phyloP scores from a whole-genome alignment of 2,329 filamentous ascomycete genomes.

The Neofusicoccum umdonicola region DNA sequence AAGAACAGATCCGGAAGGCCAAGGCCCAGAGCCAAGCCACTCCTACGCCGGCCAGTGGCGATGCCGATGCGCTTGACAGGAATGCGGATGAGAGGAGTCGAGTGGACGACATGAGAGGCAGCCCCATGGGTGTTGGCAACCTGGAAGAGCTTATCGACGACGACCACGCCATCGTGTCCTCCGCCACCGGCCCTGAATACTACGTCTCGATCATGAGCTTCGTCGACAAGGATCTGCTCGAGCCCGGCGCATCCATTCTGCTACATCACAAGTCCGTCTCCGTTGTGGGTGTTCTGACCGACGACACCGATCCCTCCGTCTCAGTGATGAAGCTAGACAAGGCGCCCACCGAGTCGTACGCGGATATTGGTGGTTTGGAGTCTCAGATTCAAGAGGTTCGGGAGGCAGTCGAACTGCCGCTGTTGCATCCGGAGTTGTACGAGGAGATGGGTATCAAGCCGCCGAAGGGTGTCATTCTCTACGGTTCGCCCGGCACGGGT shows the following conservation, averaged over 20 bases:
- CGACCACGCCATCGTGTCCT: conserved; percentile 97
- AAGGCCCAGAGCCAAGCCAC: conserved; percentile 70
- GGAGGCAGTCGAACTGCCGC: conserved; percentile 91
- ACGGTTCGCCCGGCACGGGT: conserved; percentile 93
- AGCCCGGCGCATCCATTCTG: conserved; percentile 91
- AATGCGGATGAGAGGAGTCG: conserved; percentile 92
- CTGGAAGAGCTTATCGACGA: conserved; percentile 99
- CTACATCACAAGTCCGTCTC: conserved; percentile 97
- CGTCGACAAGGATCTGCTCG: conserved; percentile 96
- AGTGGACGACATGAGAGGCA: conserved; percentile 97
- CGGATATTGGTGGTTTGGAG: conserved; percentile 96
- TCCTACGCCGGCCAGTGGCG: conserved; percentile 57
- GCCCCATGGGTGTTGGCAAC: conserved; percentile 96
- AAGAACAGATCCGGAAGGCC: conserved; percentile 90
- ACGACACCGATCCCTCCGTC: conserved; percentile 91
- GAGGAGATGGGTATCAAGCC: conserved; percentile 99
- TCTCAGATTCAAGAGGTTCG: conserved; percentile 95
- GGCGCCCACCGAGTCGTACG: conserved; percentile 95
- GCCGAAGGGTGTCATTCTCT: conserved; percentile 98
- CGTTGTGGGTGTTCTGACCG: conserved; percentile 93
- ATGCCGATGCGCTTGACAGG: conserved; percentile 76
- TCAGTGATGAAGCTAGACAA: conserved; percentile 99
- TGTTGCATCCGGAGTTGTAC: conserved; percentile 94
- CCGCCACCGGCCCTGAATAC: conserved; percentile 95
- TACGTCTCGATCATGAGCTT: conserved; percentile 99